Conservation (phyloP, 2,329 filamentous ascomycete species). For the Nemania sp. region DNA sequence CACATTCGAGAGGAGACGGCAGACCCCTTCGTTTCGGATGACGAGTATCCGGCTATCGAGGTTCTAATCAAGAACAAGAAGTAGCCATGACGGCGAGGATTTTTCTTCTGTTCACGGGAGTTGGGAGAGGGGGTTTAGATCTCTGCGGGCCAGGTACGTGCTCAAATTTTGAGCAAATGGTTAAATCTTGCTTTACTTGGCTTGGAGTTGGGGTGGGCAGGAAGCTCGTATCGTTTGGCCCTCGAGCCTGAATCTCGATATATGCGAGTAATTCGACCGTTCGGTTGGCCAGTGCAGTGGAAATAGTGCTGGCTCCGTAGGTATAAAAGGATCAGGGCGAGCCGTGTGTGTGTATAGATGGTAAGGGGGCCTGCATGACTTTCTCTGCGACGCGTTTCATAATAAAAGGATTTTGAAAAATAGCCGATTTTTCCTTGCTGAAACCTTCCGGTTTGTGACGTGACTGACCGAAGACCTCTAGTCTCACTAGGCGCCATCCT, state of each 20-base stretch:
- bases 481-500: background rate
- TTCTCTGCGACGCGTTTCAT: too few relatives aligned
- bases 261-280: background rate
- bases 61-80: constrained; percentile 1
- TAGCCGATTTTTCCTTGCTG: background rate
- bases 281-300: background rate
- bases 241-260: too few relatives aligned
- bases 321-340: background rate
- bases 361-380: background rate
- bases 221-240: too few relatives aligned
- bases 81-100: background rate
- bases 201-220: background rate
- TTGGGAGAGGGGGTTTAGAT: background rate
- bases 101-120: background rate
- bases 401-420: background rate
- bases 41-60: constrained; percentile 2
- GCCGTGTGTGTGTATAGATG: background rate
- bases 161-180: background rate
- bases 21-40: background rate
- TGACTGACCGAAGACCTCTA: background rate
- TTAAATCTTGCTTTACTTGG: background rate
- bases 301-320: background rate
- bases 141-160: background rate
- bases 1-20: constrained; percentile 15
- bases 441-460: background rate